phyloP scores from a whole-genome alignment of 768 basidiomycete genomes.

The Tricholoma sp. region DNA sequence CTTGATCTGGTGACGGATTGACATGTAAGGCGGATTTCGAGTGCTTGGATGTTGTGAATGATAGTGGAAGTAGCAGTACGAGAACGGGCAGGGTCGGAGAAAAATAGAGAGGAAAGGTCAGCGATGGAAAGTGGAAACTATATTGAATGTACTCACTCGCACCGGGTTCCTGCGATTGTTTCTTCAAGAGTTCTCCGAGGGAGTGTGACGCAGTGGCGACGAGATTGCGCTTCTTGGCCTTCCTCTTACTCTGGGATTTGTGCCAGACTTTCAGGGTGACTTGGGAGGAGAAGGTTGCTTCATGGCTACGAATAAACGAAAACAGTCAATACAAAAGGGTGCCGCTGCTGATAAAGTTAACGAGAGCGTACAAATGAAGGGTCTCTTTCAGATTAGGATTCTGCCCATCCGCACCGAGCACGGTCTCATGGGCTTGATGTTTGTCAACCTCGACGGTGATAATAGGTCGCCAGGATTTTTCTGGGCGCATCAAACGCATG shows the following conservation, averaged over 20 bases:
- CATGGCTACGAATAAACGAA: slow-evolving; percentile 27
- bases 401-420: slow-evolving; percentile 67
- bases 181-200: slow-evolving; percentile 48
- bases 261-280: slow-evolving; percentile 56
- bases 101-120: background rate
- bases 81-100: background rate
- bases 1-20: slow-evolving; percentile 24
- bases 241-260: slow-evolving; percentile 58
- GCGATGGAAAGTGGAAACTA: too few relatives aligned
- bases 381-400: slow-evolving; percentile 57
- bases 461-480: slow-evolving; percentile 68
- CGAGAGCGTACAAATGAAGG: slow-evolving; percentile 46
- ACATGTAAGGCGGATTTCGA: slow-evolving; percentile 44
- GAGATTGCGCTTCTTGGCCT: slow-evolving; percentile 47
- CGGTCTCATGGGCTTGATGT: slow-evolving; percentile 46
- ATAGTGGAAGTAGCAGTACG: background rate
- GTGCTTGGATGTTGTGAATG: slow-evolving; percentile 22
- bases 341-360: background rate
- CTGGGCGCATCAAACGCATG: too few relatives aligned
- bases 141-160: slow-evolving; percentile 44
- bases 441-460: slow-evolving; percentile 52
- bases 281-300: slow-evolving; percentile 31
- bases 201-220: slow-evolving; percentile 49
- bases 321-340: background rate
- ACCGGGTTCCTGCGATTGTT: slow-evolving; percentile 34